Conservation (phyloP, 352 stramenopile species). For the Phytopythium ostracodes region DNA sequence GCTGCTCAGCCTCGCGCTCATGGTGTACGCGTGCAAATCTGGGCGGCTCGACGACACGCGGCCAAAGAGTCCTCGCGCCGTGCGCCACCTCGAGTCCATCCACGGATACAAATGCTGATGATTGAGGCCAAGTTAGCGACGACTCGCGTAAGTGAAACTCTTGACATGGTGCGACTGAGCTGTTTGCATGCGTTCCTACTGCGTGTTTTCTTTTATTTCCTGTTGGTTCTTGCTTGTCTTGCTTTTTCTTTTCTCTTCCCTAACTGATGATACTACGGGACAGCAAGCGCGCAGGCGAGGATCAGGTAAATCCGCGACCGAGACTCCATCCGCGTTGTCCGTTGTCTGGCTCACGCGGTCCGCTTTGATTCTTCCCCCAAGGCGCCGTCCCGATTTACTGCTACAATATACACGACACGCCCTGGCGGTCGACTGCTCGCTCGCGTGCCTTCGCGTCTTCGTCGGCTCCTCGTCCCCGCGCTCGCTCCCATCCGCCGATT, state of each 20-base stretch:
- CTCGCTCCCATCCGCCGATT: conserved; percentile 1
- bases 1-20: conserved; percentile 65
- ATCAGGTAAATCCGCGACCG: conserved; percentile 9
- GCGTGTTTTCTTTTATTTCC: conserved; percentile 7
- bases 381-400: conserved; percentile 46
- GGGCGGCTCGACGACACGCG: conserved; percentile 62
- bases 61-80: conserved; percentile 57
- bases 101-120: conserved; percentile 40
- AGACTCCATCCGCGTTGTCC: too few relatives aligned
- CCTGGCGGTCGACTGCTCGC: conserved; percentile 13
- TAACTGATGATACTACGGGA: conserved; percentile 20
- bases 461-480: background rate
- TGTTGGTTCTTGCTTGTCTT: conserved; percentile 7
- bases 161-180: background rate
- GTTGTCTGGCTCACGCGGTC: conserved; percentile 16
- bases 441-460: background rate
- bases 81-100: conserved; percentile 57
- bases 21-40: conserved; percentile 72
- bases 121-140: too few relatives aligned
- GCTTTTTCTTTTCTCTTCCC: conserved; percentile 11
- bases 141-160: background rate
- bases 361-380: conserved; percentile 10
- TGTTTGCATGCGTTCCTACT: conserved; percentile 3
- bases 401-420: conserved; percentile 63
- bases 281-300: conserved; percentile 15